Evolutionary conservation across 495 filamentous ascomycete genomes (phyloP), one percentile per base, ranked within the genome.

Genomic region (Niebla homalea): DNA sequence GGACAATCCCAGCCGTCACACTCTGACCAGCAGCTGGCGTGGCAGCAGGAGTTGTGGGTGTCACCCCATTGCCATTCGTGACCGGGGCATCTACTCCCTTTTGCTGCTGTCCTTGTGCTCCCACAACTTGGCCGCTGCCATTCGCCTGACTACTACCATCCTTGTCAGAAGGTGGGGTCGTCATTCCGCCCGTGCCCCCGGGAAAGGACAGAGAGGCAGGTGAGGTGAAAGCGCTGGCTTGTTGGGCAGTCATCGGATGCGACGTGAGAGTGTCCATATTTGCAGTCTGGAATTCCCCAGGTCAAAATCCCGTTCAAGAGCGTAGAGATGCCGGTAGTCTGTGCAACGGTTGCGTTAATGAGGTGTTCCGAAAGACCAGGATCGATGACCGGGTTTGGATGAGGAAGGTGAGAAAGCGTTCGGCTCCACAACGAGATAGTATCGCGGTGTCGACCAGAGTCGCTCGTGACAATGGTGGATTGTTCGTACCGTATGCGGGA

Each of bases 21-120:
- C 80, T 80, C 49, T 77, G 78, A 21, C 72, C 82, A 51, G 84
- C 85, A 61, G 79, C 84, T 62, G 90, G 89, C 42, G 90, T 96
- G 55, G 92, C 87, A 73, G 89, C 90, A 54, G 90, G 90, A 66
- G 92, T 95, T 48, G 88, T 87, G 73, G 89, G 89, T 71, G 82
- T 88, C 75, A 94, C 85, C 77, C 87, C 87, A 67, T 82, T 85
- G 74, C 76, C 85, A 60, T 72, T 77, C 23, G 67, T 59, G 16
- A 25, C 18, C 50, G 65, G 62, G 74, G 67, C 75, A 73, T 75
- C 77, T 62, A 62, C 74, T 70, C 74, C 77, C 59, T 73, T 54
- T 45, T 59, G 50, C 44, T 35, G 75, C 70, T 78, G 78, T 63
- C 71, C 73, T 60, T 70, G 78, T 53, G 52, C 60, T 54, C 74